Base-by-base conservation (phyloP, 192 early-diverging fungal genomes). In the Thamnidium elegans region DNA sequence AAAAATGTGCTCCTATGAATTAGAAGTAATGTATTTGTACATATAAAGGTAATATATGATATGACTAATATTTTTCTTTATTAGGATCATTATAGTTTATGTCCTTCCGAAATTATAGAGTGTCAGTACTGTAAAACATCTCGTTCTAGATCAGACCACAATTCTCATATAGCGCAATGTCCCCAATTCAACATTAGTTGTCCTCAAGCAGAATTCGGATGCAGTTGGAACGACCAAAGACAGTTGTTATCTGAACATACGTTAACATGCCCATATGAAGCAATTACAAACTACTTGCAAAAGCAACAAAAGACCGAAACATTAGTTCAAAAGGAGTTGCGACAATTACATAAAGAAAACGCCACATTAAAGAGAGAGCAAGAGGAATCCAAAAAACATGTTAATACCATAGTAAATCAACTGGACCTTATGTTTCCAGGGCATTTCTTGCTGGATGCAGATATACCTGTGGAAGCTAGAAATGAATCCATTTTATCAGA, bases 211-310 rank as follows among this genome's bases (percentile, higher is more conserved):
- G 69, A 76, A 53, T 84, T 79, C 53, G 87, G 89, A 0, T 90
- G 89, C 50, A 54, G 69, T 5, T 90, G 89, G 89, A 66, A 60
- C 15, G 89, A 86, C 30, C 69, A 66, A 34, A 69, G 82, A 4
- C 58, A 62, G 32, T 58, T 70, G 11, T 26, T 81, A 14, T 39
- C 31, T 1, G 64, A 63, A 11, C 89, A 90, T 65, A 59, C 73
- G 4, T 58, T 64, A 5, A 48, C 66, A n/a, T 90, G 89, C 46
- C 67, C 82, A 0, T 89, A 83, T 48, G 87, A 88, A 42, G 69
- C 80, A 13, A 80, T 90, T 45, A 82, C 84, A 55, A 76, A 74
- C 2, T 86, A 77, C 39, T 67, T 89, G 9, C 59, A 67, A 11
- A 39, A 74, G 1, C 78, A 84, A 42, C 78, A 86, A 19, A 58